Evolutionary conservation across 2,329 filamentous ascomycete species (phyloP), one percentile per base, ranked within the genome.

Genomic region (Pseudogymnoascus sp.): DNA sequence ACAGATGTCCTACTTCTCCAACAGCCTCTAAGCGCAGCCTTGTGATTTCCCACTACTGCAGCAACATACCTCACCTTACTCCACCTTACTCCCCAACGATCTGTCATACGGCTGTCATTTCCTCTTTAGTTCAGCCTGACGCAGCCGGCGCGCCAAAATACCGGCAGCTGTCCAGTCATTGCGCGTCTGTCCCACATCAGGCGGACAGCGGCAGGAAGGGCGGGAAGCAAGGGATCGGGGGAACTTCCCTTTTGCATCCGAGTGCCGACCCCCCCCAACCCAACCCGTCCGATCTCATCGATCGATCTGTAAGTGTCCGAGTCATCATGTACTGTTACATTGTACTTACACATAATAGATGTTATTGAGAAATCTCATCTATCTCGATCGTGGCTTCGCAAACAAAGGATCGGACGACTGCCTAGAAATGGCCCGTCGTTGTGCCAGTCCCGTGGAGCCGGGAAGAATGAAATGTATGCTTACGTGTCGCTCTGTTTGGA

Each of bases 231-330:
- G 47, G 47, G 47, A 12, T 18, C 10, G 26, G 47, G 26, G 47
- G 18, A 29, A 54, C 8, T 12, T 18, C 47, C 47, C 47, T 18
- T 54, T 12, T 18, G 26, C 47, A 31, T 34, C 47, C 47, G 47
- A 54, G n/a, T 54, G n/a, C 26, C 47, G 26, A 54, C 47, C 10
- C 3, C 8, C 47, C 23, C 26, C 47, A 54, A 31, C 47, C 47
- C 47, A 54, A 31, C 47, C 47, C 47, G 47, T 54, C 47, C 47
- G 47, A 54, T 54, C n/a, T 18, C 47, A 54, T 54, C 47, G 47
- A 54, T 54, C 47, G 26, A 54, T 54, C 47, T 18, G 47, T 34
- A 34, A 34, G 47, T 54, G 14, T 23, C 47, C 47, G 23, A 29
- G 26, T 34, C 26, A 18, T 31, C 8, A 3, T 34, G 26, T 54